Evolutionary conservation across 352 stramenopile genomes (phyloP).

Genomic region (Phytopythium cucurbitacearum): DNA sequence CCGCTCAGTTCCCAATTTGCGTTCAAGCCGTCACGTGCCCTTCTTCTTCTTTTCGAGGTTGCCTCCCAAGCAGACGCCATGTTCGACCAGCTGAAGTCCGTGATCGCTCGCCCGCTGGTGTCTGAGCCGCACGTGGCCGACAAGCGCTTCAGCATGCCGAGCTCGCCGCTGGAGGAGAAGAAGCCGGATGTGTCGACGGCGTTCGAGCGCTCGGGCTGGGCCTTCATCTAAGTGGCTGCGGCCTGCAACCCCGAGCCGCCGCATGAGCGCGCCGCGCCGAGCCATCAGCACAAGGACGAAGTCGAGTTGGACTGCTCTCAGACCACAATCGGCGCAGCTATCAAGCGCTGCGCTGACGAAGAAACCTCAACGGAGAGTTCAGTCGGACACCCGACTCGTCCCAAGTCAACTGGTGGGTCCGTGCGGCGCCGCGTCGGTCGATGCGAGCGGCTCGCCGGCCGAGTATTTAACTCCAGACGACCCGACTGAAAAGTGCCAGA

Average conservation of each 20-base stretch:
- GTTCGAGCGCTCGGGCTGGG: slow-evolving; percentile 74
- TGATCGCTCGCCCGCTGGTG: slow-evolving; percentile 31
- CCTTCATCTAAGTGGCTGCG: slow-evolving; percentile 49
- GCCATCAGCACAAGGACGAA: too few relatives aligned
- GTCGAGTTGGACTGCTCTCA: too few relatives aligned
- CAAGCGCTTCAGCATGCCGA: slow-evolving; percentile 28
- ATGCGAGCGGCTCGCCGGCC: too few relatives aligned
- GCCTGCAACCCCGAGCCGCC: not conserved
- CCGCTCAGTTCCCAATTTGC: slow-evolving; percentile 41
- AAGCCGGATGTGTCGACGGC: slow-evolving; percentile 59
- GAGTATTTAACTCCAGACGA: too few relatives aligned
- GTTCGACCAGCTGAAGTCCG: slow-evolving; percentile 75
- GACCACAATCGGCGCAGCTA: too few relatives aligned
- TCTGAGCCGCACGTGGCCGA: slow-evolving; percentile 22
- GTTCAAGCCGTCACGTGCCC: slow-evolving; percentile 13
- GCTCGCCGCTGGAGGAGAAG: slow-evolving; percentile 27
- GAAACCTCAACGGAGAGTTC: too few relatives aligned
- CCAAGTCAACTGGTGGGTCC: too few relatives aligned
- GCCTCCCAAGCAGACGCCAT: slow-evolving; percentile 18
- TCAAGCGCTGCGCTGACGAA: too few relatives aligned
- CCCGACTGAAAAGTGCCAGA: not conserved
- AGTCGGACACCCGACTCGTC: too few relatives aligned
- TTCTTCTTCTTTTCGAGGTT: not conserved
- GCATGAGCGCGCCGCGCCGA: too few relatives aligned
- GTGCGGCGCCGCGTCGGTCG: too few relatives aligned